Percentiles rank a stretch among this genome's conserved stretches.
Conservation (phyloP, 331 rosid genomes). For the Pyrus hybrid region DNA sequence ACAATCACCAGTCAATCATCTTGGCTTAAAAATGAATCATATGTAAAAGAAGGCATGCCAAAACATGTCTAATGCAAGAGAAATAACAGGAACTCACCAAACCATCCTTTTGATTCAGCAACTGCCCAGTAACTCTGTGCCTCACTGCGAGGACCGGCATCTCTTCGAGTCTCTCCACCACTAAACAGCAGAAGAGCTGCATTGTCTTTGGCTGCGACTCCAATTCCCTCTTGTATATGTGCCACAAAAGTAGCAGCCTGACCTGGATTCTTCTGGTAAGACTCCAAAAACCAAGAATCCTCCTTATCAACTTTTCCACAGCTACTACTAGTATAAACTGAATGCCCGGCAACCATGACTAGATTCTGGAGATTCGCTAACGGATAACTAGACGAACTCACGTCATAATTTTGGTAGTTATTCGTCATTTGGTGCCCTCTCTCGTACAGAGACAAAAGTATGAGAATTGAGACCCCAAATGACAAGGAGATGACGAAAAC, state of each 20-base stretch:
- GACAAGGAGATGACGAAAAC: constrained; percentile 33
- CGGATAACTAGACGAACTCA: constrained; percentile 38
- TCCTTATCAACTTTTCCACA: constrained; percentile 79
- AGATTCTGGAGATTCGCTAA: constrained; percentile 60
- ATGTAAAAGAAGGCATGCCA: background rate
- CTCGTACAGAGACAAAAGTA: constrained; percentile 43
- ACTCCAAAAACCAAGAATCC: constrained; percentile 91
- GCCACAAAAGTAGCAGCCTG: constrained; percentile 79
- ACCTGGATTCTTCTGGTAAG: constrained; percentile 86
- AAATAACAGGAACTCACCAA: constrained; percentile 52
- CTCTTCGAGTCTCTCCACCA: constrained; percentile 88
- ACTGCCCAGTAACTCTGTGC: constrained; percentile 98
- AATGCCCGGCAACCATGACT: constrained; percentile 96
- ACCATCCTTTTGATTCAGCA: constrained; percentile 79
- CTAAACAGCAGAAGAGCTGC: constrained; percentile 69
- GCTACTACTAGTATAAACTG: constrained; percentile 65
- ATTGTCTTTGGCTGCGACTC: constrained; percentile 48
- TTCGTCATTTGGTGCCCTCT: constrained; percentile 17
- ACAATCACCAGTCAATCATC: background rate
- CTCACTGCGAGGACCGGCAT: constrained; percentile 90
- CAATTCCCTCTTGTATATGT: constrained; percentile 62
- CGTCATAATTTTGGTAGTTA: constrained; percentile 14
- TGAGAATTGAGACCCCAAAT: constrained; percentile 41
- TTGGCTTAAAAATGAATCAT: background rate
- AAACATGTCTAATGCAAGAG: background rate